Evolutionary conservation across 2,329 filamentous ascomycete genomes (phyloP), one percentile per base, ranked within the genome.

Genomic region (Fusarium odoratissimum): DNA sequence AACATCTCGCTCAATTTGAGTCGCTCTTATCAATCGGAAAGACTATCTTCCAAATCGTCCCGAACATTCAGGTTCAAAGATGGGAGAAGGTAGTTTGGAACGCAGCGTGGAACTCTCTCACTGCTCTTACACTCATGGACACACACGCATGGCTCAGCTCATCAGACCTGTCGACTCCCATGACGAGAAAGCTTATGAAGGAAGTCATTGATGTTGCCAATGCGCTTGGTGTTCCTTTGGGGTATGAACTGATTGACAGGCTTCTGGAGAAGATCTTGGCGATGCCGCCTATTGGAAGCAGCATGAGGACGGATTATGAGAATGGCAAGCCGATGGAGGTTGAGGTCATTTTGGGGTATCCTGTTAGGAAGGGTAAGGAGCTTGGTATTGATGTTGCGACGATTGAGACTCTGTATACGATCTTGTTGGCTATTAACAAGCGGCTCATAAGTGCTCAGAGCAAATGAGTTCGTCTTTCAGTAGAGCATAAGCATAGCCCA

Each of bases 51-150:
- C 74, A 84, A n/a, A 79, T 88, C 9, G 83, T 86, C 41, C 82
- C 85, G 8, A 84, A 91, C 67, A 83, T 92, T 13, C 89, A 91
- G 69, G 77, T 84, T 0, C 84, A 86, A 58, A 84, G 89, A 12
- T 91, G 89, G 89, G 83, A 84, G 58, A 92, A 91, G 78, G 83
- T 91, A 1, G 80, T 91, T 0, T 82, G 89, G 78, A 91, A 91
- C 75, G 89, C 86, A 3, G 84, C 87, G 0, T 91, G 88, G 86
- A 91, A 91, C 71, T 86, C 89, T 0, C 83, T 90, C 40, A 90
- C 87, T 45, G 88, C 89, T 0, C 80, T 91, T 3, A 86, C 88
- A 0, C 83, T 86, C 1, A 83, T 84, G 45, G 85, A 87, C 63
- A 89, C 89, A 25, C 84, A 86, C 1, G 77, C 84, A 0, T 87